Percentiles rank a stretch among this genome's conserved stretches.
Conservation (phyloP, 176 grass and related monocot species). For the Aegilops longissima region DNA sequence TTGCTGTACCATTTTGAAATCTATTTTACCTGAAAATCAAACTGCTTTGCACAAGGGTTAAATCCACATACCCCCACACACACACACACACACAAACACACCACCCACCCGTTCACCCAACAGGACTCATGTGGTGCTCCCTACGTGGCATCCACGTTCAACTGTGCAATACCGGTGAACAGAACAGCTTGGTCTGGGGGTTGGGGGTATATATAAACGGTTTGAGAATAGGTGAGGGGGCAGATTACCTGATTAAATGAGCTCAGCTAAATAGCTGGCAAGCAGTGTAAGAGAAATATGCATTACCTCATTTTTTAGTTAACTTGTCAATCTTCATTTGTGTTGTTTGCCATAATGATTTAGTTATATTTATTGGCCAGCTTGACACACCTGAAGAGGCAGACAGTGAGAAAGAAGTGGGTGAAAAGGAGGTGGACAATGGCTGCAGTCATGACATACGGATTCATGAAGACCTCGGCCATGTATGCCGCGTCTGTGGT, state of each 20-base stretch:
- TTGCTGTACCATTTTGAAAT: conserved; percentile 5
- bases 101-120: too few relatives aligned
- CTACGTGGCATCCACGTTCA: not conserved
- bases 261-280: not conserved
- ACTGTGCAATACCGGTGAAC: not conserved
- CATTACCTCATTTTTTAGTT: conserved; percentile 21
- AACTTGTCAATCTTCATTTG: not conserved
- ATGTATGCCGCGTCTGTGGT: conserved; percentile 90
- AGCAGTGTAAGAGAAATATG: conserved; percentile 16
- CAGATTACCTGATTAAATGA: not conserved
- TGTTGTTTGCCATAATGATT: conserved; percentile 21
- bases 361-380: conserved; percentile 34
- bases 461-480: conserved; percentile 86
- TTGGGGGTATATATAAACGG: not conserved
- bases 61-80: not conserved
- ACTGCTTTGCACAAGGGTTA: conserved; percentile 3
- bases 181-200: not conserved
- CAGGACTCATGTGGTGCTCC: not conserved
- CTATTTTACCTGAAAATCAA: not conserved
- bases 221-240: not conserved
- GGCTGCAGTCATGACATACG: conserved; percentile 68
- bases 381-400: conserved; percentile 46
- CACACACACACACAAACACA: too few relatives aligned
- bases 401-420: conserved; percentile 45
- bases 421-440: conserved; percentile 48